Evolutionary conservation across 768 basidiomycete genomes (phyloP).

Genomic region (Kwoniella bestiolae): DNA sequence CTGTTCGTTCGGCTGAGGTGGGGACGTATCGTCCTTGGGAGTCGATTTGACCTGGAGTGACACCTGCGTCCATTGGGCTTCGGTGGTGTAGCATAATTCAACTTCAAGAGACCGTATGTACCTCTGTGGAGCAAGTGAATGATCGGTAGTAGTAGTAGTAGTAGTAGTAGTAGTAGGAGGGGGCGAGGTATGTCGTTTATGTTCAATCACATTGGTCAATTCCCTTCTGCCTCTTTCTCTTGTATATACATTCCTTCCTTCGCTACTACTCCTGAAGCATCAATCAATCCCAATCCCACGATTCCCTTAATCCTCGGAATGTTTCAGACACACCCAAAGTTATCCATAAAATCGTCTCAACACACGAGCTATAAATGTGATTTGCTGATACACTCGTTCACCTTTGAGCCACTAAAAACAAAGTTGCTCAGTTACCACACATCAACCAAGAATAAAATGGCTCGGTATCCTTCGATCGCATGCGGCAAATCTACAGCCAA

Average conservation of each 20-base stretch:
- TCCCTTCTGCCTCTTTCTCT: too few species aligned
- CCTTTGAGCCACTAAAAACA: background rate
- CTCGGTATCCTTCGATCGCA: conserved; percentile 4
- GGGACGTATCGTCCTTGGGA: conserved; percentile 15
- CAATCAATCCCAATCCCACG: background rate
- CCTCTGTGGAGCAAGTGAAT: too few species aligned
- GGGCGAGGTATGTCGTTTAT: too few species aligned
- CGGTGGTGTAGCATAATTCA: background rate
- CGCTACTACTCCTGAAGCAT: too few species aligned
- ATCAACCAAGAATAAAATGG: background rate
- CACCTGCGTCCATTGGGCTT: background rate
- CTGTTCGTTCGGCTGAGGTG: conserved; percentile 10
- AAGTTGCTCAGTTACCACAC: background rate
- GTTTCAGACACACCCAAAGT: background rate
- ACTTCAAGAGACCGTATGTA: too few species aligned
- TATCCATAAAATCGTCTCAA: background rate
- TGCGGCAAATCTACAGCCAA: conserved; percentile 13
- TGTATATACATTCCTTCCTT: too few species aligned
- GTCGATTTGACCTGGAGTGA: conserved; percentile 14
- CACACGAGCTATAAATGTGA: background rate
- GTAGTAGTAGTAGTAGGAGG: too few species aligned
- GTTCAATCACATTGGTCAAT: too few species aligned
- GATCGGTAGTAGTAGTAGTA: too few species aligned
- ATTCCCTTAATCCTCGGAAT: background rate
- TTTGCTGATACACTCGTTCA: background rate